Evolutionary conservation across 345 rosid species (phyloP).

Genomic region (Aquilaria yunnanensis): DNA sequence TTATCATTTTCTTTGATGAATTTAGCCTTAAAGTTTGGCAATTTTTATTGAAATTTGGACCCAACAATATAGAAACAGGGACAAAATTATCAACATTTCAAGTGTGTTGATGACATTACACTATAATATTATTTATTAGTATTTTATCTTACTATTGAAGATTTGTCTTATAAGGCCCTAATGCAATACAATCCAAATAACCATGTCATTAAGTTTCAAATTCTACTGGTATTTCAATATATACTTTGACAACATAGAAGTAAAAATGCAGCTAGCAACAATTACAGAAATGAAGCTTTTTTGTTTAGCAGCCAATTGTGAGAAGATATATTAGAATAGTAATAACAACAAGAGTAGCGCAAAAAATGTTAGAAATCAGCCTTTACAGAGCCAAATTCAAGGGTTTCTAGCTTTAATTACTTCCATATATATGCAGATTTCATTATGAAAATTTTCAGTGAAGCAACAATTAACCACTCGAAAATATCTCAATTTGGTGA

Average conservation of each 20-base stretch:
- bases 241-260: constrained; percentile 61
- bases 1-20: no score
- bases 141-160: no score
- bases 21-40: no score
- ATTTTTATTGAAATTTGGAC: no score
- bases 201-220: not conserved
- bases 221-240: constrained; percentile 42
- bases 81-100: no score
- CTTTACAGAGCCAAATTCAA: constrained; percentile 46
- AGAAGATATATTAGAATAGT: constrained; percentile 43
- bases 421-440: constrained; percentile 25
- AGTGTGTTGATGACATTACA: no score
- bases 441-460: constrained; percentile 21
- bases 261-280: constrained; percentile 2
- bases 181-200: no score
- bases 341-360: constrained; percentile 27
- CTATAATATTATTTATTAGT: no score
- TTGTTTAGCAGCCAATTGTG: constrained; percentile 49
- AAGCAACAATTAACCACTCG: constrained; percentile 25
- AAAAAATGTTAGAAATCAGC: constrained; percentile 33
- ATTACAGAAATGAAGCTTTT: constrained; percentile 48
- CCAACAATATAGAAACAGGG: no score
- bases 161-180: no score
- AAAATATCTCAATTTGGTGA: constrained; percentile 46
- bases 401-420: constrained; percentile 42